These are phyloP conservation scores for Tolypocladium tropicale DNA, from an alignment of 2,329 filamentous ascomycete species.

Conservation along the genomic window DNA sequence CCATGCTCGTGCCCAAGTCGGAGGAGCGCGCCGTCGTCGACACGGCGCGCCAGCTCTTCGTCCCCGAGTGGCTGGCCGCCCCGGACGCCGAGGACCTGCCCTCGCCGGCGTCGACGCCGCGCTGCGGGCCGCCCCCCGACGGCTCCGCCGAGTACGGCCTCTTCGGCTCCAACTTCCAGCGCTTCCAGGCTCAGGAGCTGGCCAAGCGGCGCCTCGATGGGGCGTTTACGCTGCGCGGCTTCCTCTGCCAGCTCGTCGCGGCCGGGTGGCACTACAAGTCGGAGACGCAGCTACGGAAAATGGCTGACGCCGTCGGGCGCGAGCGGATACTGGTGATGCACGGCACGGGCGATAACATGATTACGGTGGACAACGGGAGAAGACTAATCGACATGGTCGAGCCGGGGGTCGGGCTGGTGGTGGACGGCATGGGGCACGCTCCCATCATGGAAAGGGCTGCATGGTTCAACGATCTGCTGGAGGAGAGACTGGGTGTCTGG, in stretches of 20 bases:
- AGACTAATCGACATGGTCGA: constrained; percentile 55
- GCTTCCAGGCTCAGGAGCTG: constrained; percentile 72
- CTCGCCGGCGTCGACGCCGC: constrained; percentile 27
- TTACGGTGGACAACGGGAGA: constrained; percentile 58
- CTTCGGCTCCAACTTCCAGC: constrained; percentile 70
- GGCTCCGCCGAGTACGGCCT: constrained; percentile 26
- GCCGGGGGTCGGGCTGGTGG: constrained; percentile 50
- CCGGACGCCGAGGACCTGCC: constrained; percentile 50
- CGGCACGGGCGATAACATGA: constrained; percentile 69
- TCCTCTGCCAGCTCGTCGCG: constrained; percentile 68
- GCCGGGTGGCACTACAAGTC: constrained; percentile 74
- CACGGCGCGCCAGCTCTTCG: constrained; percentile 58
- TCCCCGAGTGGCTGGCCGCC: constrained; percentile 46
- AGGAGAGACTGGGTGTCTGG: constrained; percentile 43
- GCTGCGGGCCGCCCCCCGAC: constrained; percentile 18
- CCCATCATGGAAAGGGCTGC: constrained; percentile 58
- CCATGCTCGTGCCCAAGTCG: constrained; percentile 58
- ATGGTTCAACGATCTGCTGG: constrained; percentile 58
- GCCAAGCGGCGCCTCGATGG: constrained; percentile 54
- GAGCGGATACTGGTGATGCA: constrained; percentile 70
- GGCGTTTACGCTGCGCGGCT: constrained; percentile 55
- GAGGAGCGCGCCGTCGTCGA: constrained; percentile 56
- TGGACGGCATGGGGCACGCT: constrained; percentile 68
- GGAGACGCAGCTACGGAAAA: constrained; percentile 47
- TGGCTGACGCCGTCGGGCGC: constrained; percentile 61